Conservation (phyloP, 2,329 filamentous ascomycete species). For the Cercospora zeae-maydis region DNA sequence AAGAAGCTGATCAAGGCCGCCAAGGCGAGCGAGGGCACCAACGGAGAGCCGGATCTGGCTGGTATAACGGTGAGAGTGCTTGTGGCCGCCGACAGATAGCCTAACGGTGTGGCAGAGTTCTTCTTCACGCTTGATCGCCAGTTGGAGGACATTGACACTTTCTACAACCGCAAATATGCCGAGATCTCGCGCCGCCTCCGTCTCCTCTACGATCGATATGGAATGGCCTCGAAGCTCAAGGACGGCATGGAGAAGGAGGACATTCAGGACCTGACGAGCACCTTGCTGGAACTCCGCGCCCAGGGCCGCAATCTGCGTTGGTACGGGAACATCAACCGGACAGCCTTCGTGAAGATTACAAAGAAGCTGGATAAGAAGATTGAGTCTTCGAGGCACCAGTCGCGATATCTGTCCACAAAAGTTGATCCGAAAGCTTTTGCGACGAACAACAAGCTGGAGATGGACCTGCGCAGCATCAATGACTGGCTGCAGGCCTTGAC, state of each 20-base stretch:
- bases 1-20: slow-evolving; percentile 94
- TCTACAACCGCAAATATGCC: slow-evolving; percentile 93
- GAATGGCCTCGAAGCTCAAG: slow-evolving; percentile 64
- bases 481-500: slow-evolving; percentile 83
- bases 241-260: slow-evolving; percentile 81
- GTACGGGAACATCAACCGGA: slow-evolving; percentile 95
- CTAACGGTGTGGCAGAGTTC: slow-evolving; percentile 64
- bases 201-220: slow-evolving; percentile 83
- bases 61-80: slow-evolving; percentile 58
- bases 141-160: slow-evolving; percentile 91
- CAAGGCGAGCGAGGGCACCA: slow-evolving; percentile 51
- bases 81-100: slow-evolving; percentile 20
- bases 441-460: slow-evolving; percentile 60
- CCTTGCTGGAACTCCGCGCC: slow-evolving; percentile 80
- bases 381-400: slow-evolving; percentile 65
- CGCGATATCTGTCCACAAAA: slow-evolving; percentile 82
- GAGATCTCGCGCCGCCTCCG: slow-evolving; percentile 81
- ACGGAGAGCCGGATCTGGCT: slow-evolving; percentile 79
- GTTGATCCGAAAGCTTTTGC: slow-evolving; percentile 87
- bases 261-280: slow-evolving; percentile 83
- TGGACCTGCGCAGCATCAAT: slow-evolving; percentile 69
- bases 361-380: slow-evolving; percentile 99
- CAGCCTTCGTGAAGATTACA: slow-evolving; percentile 96
- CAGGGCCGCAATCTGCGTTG: slow-evolving; percentile 89
- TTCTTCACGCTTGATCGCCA: slow-evolving; percentile 96